phyloP scores from a whole-genome alignment of 768 basidiomycete genomes.

The Amanita fuliginea region DNA sequence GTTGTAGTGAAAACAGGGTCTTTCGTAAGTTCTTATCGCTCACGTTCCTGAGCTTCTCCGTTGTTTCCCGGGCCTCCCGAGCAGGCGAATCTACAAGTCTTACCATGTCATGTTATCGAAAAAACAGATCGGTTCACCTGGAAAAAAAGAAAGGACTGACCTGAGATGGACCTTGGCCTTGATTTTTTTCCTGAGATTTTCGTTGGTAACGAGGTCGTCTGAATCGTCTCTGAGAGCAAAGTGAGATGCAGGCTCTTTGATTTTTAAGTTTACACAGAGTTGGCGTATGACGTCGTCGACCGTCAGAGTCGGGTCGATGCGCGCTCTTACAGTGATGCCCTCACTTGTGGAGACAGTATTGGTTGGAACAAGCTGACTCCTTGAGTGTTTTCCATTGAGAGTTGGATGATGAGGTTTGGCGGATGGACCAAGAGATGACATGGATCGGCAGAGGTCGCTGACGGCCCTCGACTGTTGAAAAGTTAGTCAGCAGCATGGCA shows the following conservation, averaged over 20 bases:
- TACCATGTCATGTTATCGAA: neutral
- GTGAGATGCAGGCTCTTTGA: conserved; percentile 59
- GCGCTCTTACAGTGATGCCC: conserved; percentile 64
- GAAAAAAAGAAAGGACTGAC: conserved; percentile 29
- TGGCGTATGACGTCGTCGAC: conserved; percentile 81
- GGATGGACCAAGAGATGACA: neutral
- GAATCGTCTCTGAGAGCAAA: conserved; percentile 76
- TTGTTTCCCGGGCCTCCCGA: conserved; percentile 69
- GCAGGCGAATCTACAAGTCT: conserved; percentile 75
- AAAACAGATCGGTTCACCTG: neutral
- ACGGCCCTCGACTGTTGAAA: neutral
- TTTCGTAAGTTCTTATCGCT: conserved; percentile 54
- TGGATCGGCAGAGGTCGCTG: too few species aligned
- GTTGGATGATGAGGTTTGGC: neutral
- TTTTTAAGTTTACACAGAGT: conserved; percentile 71
- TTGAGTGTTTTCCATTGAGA: conserved; percentile 2
- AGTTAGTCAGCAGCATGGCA: neutral
- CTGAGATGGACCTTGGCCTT: conserved; percentile 68
- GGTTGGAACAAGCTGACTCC: conserved; percentile 55
- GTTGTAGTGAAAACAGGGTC: conserved; percentile 70
- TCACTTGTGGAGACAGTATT: conserved; percentile 76
- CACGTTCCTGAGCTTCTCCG: conserved; percentile 50
- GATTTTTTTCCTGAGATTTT: conserved; percentile 77
- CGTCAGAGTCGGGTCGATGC: conserved; percentile 75
- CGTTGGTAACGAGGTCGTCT: conserved; percentile 78